Conservation (phyloP, 345 rosid genomes). For the Eutrema japonicum region DNA sequence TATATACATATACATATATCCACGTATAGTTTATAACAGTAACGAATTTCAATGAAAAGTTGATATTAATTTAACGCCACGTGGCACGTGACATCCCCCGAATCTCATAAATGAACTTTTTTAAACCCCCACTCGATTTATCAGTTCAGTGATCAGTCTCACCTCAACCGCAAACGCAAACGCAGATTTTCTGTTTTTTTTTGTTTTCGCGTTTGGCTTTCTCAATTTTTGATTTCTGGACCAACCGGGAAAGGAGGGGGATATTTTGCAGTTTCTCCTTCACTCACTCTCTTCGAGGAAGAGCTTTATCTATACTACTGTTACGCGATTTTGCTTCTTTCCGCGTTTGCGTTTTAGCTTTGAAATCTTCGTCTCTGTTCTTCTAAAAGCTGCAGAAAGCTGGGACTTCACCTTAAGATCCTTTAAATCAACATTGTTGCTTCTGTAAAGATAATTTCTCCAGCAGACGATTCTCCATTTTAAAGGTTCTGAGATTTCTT, state of each 20-base stretch:
- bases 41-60: slow-evolving; percentile 9
- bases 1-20: no score
- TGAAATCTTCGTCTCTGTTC: no score
- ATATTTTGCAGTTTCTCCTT: background rate
- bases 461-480: background rate
- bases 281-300: slow-evolving; percentile 18
- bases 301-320: background rate
- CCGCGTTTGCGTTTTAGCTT: slow-evolving; percentile 20
- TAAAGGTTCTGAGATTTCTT: background rate
- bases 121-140: background rate
- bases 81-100: slow-evolving; percentile 43
- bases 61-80: slow-evolving; percentile 24
- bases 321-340: slow-evolving; percentile 16
- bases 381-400: no score
- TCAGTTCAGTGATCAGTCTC: slow-evolving; percentile 27
- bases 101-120: slow-evolving; percentile 30
- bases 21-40: background rate
- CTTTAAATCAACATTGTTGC: background rate
- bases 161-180: slow-evolving; percentile 11
- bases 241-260: background rate
- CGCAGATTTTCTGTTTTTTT: slow-evolving; percentile 13
- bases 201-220: slow-evolving; percentile 10
- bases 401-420: background rate
- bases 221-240: background rate
- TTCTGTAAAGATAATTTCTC: background rate